Conservation (phyloP, 1,284 basidiomycete species). For the Hemileccinum hortonii region DNA sequence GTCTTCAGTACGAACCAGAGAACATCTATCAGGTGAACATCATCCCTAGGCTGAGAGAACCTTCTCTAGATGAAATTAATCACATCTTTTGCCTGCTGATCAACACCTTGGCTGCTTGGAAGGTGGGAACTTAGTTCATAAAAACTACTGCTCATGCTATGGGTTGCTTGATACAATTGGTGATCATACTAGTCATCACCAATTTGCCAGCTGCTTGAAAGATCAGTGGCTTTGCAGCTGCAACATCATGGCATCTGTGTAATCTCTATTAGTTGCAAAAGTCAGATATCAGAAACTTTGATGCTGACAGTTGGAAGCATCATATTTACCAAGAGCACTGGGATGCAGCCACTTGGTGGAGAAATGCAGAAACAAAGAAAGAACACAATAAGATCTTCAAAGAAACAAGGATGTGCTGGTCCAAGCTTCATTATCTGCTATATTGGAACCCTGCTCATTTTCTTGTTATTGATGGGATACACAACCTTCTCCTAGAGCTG, state of each 20-base stretch:
- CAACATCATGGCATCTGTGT: constrained; percentile 32
- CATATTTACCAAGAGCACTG: constrained; percentile 19
- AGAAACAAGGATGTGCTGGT: not conserved
- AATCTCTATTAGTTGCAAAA: constrained; percentile 29
- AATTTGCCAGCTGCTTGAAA: constrained; percentile 37
- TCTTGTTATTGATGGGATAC: not conserved
- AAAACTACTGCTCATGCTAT: not conserved
- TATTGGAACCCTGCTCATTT: not conserved
- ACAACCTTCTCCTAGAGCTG: constrained; percentile 4
- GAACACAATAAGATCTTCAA: constrained; percentile 3
- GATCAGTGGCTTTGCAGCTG: constrained; percentile 32
- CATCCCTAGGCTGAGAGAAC: constrained; percentile 32
- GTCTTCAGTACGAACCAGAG: constrained; percentile 26
- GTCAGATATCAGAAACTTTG: constrained; percentile 32
- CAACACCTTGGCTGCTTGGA: constrained; percentile 46
- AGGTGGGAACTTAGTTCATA: constrained; percentile 22
- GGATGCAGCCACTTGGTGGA: constrained; percentile 15
- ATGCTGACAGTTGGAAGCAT: constrained; percentile 21
- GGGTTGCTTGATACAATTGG: not conserved
- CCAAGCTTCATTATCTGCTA: not conserved
- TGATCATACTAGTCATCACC: not conserved
- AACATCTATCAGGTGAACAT: constrained; percentile 29
- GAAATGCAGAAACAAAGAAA: constrained; percentile 1
- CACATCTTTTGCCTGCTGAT: constrained; percentile 30
- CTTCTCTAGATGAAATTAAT: constrained; percentile 12